These are phyloP conservation scores for Nicotiana sylvestris DNA, from an alignment of 257 asterid genomes.

Conservation along the genomic window DNA sequence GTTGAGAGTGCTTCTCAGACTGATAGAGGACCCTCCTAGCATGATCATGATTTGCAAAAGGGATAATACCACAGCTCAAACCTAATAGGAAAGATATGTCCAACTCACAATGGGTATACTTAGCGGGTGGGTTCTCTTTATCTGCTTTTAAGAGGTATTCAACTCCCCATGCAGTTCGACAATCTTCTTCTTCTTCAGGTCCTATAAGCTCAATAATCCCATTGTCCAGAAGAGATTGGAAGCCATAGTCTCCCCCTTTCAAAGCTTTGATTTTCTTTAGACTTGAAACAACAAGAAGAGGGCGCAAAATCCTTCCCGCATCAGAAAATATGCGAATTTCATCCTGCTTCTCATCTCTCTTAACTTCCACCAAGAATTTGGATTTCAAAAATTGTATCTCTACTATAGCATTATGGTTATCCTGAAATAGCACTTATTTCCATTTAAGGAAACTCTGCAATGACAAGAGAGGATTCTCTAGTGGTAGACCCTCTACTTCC, in stretches of 20 bases:
- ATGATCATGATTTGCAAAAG: slow-evolving; percentile 87
- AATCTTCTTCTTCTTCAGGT: slow-evolving; percentile 95
- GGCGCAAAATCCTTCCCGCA: slow-evolving; percentile 93
- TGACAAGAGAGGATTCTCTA: no score
- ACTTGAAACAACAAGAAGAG: slow-evolving; percentile 77
- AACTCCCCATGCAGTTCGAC: slow-evolving; percentile 80
- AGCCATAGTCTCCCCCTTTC: slow-evolving; percentile 51
- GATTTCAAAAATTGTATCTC: no score
- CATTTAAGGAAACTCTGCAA: no score
- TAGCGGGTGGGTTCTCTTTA: slow-evolving; percentile 56
- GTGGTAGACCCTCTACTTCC: no score
- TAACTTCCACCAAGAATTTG: slow-evolving; percentile 62
- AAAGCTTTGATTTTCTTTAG: slow-evolving; percentile 47
- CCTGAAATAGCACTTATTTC: no score
- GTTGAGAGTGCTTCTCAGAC: slow-evolving; percentile 94
- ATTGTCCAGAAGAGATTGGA: slow-evolving; percentile 55
- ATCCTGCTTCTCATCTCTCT: slow-evolving; percentile 60
- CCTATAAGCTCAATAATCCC: slow-evolving; percentile 85
- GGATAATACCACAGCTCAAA: slow-evolving; percentile 82
- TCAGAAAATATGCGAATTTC: slow-evolving; percentile 87
- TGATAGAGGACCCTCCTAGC: slow-evolving; percentile 88
- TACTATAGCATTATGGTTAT: no score
- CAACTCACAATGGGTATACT: slow-evolving; percentile 78
- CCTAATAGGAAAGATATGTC: slow-evolving; percentile 78
- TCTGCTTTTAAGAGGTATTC: slow-evolving; percentile 48